Base-by-base conservation (phyloP, 345 rosid genomes). In the Stellera chamaejasme region DNA sequence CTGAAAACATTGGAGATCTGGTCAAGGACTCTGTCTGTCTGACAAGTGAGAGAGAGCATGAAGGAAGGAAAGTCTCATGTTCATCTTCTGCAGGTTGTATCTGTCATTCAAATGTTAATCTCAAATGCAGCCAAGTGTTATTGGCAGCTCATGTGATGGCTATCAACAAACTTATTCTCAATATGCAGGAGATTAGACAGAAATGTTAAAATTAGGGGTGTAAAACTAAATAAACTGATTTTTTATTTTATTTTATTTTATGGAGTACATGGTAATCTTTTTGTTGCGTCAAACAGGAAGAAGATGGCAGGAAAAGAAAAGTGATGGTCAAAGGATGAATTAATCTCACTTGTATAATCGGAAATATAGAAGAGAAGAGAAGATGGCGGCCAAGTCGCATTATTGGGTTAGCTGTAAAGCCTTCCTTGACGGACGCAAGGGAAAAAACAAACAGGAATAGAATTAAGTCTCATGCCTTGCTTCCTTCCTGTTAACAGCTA, bases 1-100 rank as follows among this genome's bases (percentile, higher is more conserved):
- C 96, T 4, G 93, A 93, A 47, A 94, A 90, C 70, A 85, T 90
- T 66, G 97, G 90, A 72, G 90, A 89, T 66, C 87, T 97, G 45
- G 96, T 94, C 62, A 97, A 90, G 70, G 83, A 82, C 74, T 76
- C n/a, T n/a, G n/a, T n/a, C n/a, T n/a, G 77, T 75, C 82, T 94
- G 63, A 69, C 78, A 14, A 66, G 65, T 67, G 87, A 81, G 56
- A 67, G 67, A 25, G n/a, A n/a, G n/a, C n/a, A n/a, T n/a, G n/a
- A n/a, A n/a, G n/a, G 93, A 81, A 55, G 88, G 90, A 60, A 83
- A 82, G 74, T 66, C 95, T 10, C 82, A 58, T 66, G 13, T 16
- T 32, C 10, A 11, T 23, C 27, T 2, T n/a, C 45, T 27, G 25
- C 23, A n/a, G n/a, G n/a, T n/a, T n/a, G n/a, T 58, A 52, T 10